phyloP scores from a whole-genome alignment of 2,329 filamentous ascomycete species.

The Aspergillus jensenii region DNA sequence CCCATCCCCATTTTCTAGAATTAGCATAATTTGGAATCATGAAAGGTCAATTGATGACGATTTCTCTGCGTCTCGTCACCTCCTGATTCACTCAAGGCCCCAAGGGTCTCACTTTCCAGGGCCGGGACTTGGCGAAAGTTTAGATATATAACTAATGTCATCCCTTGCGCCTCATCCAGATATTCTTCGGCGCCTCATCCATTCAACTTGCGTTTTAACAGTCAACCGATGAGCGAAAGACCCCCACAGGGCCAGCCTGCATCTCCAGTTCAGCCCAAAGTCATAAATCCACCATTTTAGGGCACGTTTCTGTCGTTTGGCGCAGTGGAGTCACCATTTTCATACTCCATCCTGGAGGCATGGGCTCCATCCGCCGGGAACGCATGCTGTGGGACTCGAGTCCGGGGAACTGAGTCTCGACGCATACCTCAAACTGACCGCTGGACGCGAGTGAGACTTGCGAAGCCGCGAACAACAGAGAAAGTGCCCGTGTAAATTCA shows the following conservation, averaged over 20 bases:
- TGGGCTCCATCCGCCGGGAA: background rate
- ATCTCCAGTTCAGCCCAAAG: background rate
- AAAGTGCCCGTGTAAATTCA: background rate
- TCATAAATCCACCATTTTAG: background rate
- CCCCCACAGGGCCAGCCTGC: background rate
- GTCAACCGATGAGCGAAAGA: background rate
- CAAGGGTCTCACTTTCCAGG: background rate
- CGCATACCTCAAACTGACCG: background rate
- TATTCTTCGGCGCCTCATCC: background rate
- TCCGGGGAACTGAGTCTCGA: background rate
- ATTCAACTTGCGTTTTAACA: background rate
- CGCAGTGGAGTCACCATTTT: background rate
- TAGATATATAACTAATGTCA: background rate
- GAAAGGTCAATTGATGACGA: background rate
- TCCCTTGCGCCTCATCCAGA: slow-evolving; percentile 1
- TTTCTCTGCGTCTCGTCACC: background rate
- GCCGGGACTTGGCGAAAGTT: background rate
- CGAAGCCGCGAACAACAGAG: background rate
- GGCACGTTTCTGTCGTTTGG: background rate
- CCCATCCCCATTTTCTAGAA: background rate
- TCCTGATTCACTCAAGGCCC: too few relatives aligned
- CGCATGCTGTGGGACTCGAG: background rate
- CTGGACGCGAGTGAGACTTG: background rate
- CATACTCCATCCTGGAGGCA: background rate
- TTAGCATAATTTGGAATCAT: background rate